Evolutionary conservation across 495 filamentous ascomycete genomes (phyloP).

Genomic region (Aspergillus panamensis): DNA sequence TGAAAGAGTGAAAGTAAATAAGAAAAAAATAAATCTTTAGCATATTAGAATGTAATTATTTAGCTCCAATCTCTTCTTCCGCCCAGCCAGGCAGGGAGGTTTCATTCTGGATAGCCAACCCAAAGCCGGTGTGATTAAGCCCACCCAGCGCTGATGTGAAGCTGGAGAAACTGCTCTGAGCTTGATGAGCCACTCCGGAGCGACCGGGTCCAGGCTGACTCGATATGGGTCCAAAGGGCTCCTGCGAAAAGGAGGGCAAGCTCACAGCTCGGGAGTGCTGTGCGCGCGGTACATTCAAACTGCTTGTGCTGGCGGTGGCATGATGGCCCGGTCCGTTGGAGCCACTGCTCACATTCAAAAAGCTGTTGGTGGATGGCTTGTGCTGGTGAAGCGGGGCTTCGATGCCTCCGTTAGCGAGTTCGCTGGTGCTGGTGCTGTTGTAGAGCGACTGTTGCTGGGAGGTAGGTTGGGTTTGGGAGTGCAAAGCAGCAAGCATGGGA

Average conservation of each 20-base stretch:
- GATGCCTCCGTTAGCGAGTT: conserved; percentile 53
- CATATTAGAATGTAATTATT: conserved; percentile 34
- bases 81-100: conserved; percentile 64
- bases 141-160: conserved; percentile 55
- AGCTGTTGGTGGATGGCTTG: conserved; percentile 52
- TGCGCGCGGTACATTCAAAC: conserved; percentile 54
- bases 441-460: conserved; percentile 53
- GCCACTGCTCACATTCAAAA: conserved; percentile 64
- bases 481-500: conserved; percentile 48
- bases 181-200: conserved; percentile 48
- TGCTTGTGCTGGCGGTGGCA: conserved; percentile 64
- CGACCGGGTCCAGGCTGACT: conserved; percentile 42
- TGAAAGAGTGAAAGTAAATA: conserved; percentile 19
- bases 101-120: conserved; percentile 61
- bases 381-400: conserved; percentile 51
- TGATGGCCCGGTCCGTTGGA: conserved; percentile 51
- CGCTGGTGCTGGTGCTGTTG: conserved; percentile 47
- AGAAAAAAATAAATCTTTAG: conserved; percentile 1
- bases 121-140: conserved; percentile 55
- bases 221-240: conserved; percentile 49
- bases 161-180: conserved; percentile 55
- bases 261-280: conserved; percentile 84
- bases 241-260: conserved; percentile 69
- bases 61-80: conserved; percentile 58
- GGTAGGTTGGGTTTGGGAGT: conserved; percentile 60